Evolutionary conservation across 805 yeast species (phyloP).

Genomic region (Maudiozyma turicensis): DNA sequence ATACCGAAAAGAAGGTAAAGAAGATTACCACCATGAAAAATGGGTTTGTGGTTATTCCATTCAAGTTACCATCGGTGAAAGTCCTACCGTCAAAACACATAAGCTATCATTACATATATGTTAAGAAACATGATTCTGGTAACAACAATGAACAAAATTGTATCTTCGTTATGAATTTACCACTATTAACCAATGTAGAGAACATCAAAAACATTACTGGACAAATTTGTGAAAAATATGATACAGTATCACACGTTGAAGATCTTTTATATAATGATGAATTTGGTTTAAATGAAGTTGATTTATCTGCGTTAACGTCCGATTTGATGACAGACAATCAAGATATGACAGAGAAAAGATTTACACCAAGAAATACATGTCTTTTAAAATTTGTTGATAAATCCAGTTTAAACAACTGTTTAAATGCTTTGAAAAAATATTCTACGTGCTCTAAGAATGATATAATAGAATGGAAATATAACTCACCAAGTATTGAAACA

Average conservation of each 20-base stretch:
- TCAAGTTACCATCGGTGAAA: slow-evolving; percentile 15
- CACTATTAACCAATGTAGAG: slow-evolving; percentile 47
- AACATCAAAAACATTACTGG: slow-evolving; percentile 49
- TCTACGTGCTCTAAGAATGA: slow-evolving; percentile 10
- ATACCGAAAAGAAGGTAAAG: background rate
- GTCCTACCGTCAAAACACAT: slow-evolving; percentile 1
- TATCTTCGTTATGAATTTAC: slow-evolving; percentile 70
- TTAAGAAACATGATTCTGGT: slow-evolving; percentile 52
- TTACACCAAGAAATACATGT: slow-evolving; percentile 66
- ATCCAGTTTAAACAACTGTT: slow-evolving; percentile 44
- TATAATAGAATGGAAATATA: slow-evolving; percentile 30
- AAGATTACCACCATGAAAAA: slow-evolving; percentile 24
- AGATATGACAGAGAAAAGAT: slow-evolving; percentile 28
- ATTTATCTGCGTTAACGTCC: slow-evolving; percentile 50
- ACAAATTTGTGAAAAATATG: slow-evolving; percentile 34
- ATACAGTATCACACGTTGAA: slow-evolving; percentile 55
- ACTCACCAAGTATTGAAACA: slow-evolving; percentile 30
- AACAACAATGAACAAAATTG: slow-evolving; percentile 39
- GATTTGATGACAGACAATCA: slow-evolving; percentile 35
- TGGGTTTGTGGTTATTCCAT: slow-evolving; percentile 30
- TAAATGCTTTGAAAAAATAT: slow-evolving; percentile 47
- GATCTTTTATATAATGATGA: slow-evolving; percentile 35
- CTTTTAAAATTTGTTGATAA: slow-evolving; percentile 67
- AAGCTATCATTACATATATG: slow-evolving; percentile 46
- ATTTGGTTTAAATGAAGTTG: slow-evolving; percentile 37